Evolutionary conservation across 2,329 filamentous ascomycete species (phyloP).

Genomic region (Colletotrichum tamarilloi): DNA sequence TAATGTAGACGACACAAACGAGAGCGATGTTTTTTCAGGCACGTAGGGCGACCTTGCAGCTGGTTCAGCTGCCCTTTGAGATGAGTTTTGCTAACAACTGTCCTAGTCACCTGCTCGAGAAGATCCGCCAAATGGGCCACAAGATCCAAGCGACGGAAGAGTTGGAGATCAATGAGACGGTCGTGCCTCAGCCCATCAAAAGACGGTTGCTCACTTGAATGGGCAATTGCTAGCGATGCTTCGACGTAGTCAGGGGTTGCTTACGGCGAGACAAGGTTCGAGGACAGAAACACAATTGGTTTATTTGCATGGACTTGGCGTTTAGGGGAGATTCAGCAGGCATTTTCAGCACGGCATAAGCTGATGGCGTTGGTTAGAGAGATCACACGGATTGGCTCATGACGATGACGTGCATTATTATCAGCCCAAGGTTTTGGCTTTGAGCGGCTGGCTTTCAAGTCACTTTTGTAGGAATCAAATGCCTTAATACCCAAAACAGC

Average conservation of each 20-base stretch:
- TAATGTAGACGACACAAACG: not conserved
- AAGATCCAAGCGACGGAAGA: constrained; percentile 47
- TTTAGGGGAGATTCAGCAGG: not conserved
- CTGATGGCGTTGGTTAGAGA: not conserved
- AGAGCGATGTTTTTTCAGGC: not conserved
- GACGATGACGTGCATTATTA: not conserved
- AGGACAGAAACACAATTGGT: not conserved
- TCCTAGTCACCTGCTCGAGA: constrained; percentile 65
- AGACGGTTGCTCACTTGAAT: constrained; percentile 53
- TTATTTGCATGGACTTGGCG: constrained; percentile 10
- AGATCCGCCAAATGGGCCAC: constrained; percentile 60
- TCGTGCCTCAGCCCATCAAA: constrained; percentile 58
- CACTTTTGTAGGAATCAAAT: not conserved
- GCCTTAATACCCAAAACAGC: not conserved
- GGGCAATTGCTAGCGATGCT: not conserved
- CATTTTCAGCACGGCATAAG: not conserved
- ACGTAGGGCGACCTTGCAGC: not conserved
- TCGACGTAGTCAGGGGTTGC: not conserved
- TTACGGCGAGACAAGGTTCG: not conserved
- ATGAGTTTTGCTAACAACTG: constrained; percentile 44
- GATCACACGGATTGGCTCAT: not conserved
- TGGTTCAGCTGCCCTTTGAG: constrained; percentile 37
- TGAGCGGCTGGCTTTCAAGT: not conserved
- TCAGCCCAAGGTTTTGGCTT: not conserved
- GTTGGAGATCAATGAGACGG: constrained; percentile 44